Evolutionary conservation across 1,284 basidiomycete species (phyloP), one percentile per base, ranked within the genome.

Genomic region (Boletus sp.): DNA sequence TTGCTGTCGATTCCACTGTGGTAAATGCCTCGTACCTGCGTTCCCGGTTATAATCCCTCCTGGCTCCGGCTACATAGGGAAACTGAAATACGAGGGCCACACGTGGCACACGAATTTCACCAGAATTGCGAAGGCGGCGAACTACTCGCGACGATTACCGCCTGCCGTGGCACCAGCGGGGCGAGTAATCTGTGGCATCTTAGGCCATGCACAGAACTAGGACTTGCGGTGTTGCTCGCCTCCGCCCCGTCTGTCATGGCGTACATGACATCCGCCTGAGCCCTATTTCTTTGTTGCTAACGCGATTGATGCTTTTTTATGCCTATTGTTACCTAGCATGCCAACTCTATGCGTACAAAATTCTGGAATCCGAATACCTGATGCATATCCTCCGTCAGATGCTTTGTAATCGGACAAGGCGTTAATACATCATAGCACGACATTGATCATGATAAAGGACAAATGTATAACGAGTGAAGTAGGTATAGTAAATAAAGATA

Each of bases 401-500:
- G 12, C 4, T 18, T 22, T 16, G 16, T 29, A 49, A 48, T 48
- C 12, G 8, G 20, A 48, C 18, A 29, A 5, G 6, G 27, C 27
- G 7, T 29, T 29, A 8, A 29, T 29, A 8, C 7, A 29, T 29
- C 27, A 29, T 29, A 29, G 27, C 27, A 4, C 27, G 27, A 29
- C 4, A 29, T 29, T 51, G 12, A 56, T 37, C 6, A 24, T 24
- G 31, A 56, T 12, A 29, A 6, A 13, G 16, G 39, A 55, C 27
- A 22, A 24, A 15, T 37, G 22, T 7, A 35, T 11, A 12, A 29
- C 18, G 7, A 13, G 20, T 7, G 15, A 18, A 31, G 37, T 47
- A 57, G 3, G n/a, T 7, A 55, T 41, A 41, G 24, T 1, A 8
- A 58, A 35, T 60, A 60, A 45, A 7, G 35, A 53, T 58, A 33